Evolutionary conservation across 2,329 filamentous ascomycete species (phyloP).

Genomic region (Fusarium mangiferae): DNA sequence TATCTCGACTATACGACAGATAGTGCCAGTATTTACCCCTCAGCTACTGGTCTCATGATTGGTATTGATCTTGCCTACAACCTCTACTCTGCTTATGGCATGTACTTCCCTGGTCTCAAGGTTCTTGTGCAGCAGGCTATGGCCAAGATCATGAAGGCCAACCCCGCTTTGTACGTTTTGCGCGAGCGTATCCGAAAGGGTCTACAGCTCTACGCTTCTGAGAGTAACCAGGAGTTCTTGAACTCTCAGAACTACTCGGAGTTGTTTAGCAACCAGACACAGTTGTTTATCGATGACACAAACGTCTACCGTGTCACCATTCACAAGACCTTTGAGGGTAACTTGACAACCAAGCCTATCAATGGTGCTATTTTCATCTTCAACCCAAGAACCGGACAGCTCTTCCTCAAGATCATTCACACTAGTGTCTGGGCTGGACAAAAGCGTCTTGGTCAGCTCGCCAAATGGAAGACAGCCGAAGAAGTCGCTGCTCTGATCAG

Average conservation of each 20-base stretch:
- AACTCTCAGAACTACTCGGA: constrained; percentile 99
- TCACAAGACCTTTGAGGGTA: constrained; percentile 99
- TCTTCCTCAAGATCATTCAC: constrained; percentile 99
- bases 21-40: constrained; percentile 98
- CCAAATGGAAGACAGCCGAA: constrained; percentile 99
- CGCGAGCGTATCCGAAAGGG: constrained; percentile 98
- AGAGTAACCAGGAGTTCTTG: constrained; percentile 98
- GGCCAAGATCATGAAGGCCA: constrained; percentile 99
- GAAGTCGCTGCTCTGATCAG: constrained; percentile 98
- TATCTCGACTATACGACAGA: constrained; percentile 99
- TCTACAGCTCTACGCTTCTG: constrained; percentile 95
- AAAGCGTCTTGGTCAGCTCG: constrained; percentile 97
- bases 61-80: constrained; percentile 98
- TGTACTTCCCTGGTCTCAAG: constrained; percentile 98
- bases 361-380: constrained; percentile 99
- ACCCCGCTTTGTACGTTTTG: constrained; percentile 94
- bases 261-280: constrained; percentile 98
- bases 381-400: constrained; percentile 96
- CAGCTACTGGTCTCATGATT: constrained; percentile 96
- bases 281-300: constrained; percentile 98
- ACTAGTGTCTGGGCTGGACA: constrained; percentile 99
- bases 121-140: constrained; percentile 96
- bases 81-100: constrained; percentile 95
- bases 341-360: constrained; percentile 98
- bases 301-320: constrained; percentile 99